Evolutionary conservation across 805 yeast genomes (phyloP), one percentile per base, ranked within the genome.

Genomic region (Osmozyma mogii): DNA sequence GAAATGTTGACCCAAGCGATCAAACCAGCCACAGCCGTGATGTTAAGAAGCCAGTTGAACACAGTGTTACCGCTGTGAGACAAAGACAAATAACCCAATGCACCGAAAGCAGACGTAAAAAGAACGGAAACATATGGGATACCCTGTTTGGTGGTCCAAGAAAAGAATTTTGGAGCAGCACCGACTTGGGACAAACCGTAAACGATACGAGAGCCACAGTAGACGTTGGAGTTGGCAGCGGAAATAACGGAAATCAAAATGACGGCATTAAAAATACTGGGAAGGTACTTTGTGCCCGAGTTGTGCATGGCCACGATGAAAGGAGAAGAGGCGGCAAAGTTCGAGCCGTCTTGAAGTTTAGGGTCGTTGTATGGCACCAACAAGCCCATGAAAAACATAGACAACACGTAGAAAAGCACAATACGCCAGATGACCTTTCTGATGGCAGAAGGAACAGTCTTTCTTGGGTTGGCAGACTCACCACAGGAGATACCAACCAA

Each of bases 211-310:
- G 87, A 78, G 24, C 84, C 79, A 41, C 77, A 73, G 54, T 80
- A 79, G 17, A 80, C 65, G 48, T 78, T 77, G 9, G 87, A 78
- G 58, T 81, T 81, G 50, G 78, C 89, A 16, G 89, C 87, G n/a
- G 88, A 79, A 28, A 78, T 66, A 34, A 80, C 71, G 11, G 88
- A 76, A 14, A 68, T 41, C 27, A 81, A 50, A 37, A 81, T 73
- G 30, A 80, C 78, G 11, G 80, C 88, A 49, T 81, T 81, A 55
- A 81, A 76, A 31, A 81, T 75, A 47, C 72, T 67, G 26, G 87
- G 84, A 36, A 81, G 57, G 3, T 77, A 68, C 35, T 61, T 60
- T 13, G 87, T 79, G 18, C 84, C 85, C 4, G 78, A 68, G 54
- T 76, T 78, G 36, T 64, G 53, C 46, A 81, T 77, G 22, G 89